These are phyloP conservation scores for Volvariella volvacea DNA, from an alignment of 1,284 basidiomycete genomes.

Conservation along the genomic window DNA sequence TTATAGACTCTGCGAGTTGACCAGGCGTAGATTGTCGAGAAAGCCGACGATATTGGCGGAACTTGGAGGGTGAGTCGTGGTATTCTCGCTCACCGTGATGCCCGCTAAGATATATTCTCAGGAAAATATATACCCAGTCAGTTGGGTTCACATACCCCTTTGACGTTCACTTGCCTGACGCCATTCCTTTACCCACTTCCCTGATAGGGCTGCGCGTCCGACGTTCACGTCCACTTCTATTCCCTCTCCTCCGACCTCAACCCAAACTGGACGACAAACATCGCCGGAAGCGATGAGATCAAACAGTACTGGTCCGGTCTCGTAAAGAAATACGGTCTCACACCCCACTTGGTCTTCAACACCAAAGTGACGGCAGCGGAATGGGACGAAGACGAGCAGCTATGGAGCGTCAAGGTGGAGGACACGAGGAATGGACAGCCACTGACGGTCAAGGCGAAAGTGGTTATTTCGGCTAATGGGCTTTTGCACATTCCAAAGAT, in stretches of 20 bases:
- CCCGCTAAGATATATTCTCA: no score
- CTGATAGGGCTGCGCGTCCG: constrained; percentile 29
- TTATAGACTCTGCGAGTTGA: no score
- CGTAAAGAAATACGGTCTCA: constrained; percentile 21
- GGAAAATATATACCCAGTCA: constrained; percentile 27
- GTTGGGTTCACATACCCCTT: no score
- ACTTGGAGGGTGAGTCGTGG: constrained; percentile 25
- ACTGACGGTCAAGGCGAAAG: constrained; percentile 18
- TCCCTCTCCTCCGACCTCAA: constrained; percentile 30
- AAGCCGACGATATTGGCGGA: constrained; percentile 24
- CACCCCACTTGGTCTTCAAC: constrained; percentile 23
- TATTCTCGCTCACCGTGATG: no score
- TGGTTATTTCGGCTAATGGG: constrained; percentile 42
- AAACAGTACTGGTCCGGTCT: constrained; percentile 27
- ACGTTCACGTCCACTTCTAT: constrained; percentile 27
- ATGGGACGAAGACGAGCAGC: constrained; percentile 30
- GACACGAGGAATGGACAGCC: constrained; percentile 19
- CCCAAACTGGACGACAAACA: constrained; percentile 23
- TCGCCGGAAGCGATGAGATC: constrained; percentile 25
- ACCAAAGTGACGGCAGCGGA: constrained; percentile 27
- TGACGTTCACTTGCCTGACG: no score
- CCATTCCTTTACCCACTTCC: no score
- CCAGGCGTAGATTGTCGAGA: constrained; percentile 26
- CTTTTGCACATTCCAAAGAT: constrained; percentile 31
- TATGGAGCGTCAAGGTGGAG: constrained; percentile 27